A percentile compares a stretch with the other conserved stretches of the same genome.
These are phyloP conservation scores for Dioscorea dumetorum DNA, from an alignment of 106 monocot genomes.

Conservation along the genomic window DNA sequence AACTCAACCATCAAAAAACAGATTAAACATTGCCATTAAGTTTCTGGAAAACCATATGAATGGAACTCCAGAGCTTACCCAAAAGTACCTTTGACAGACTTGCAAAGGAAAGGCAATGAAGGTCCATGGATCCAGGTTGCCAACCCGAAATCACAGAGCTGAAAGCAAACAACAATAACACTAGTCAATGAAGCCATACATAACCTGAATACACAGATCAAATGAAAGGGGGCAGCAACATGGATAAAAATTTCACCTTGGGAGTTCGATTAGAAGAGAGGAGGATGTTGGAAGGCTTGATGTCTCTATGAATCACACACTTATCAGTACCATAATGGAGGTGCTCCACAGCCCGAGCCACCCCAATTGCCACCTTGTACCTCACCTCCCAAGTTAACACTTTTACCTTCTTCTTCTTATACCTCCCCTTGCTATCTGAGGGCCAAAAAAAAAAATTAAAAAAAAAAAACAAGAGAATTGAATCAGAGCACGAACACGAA, in stretches of 20 bases:
- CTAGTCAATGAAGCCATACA: conserved; percentile 5
- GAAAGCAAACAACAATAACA: conserved; percentile 7
- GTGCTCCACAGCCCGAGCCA: conserved; percentile 67
- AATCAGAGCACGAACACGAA: background rate
- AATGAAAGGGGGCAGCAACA: background rate
- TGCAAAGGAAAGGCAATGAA: conserved; percentile 83
- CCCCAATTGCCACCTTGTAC: conserved; percentile 65
- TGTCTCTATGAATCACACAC: conserved; percentile 83
- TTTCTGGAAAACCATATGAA: background rate
- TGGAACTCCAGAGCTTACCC: conserved; percentile 34
- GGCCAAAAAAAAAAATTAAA: too few relatives aligned
- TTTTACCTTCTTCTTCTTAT: conserved; percentile 23
- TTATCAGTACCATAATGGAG: conserved; percentile 59
- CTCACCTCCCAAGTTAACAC: conserved; percentile 60
- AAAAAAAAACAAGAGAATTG: background rate
- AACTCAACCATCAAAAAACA: conserved; percentile 4
- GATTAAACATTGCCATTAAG: background rate
- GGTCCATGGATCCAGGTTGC: conserved; percentile 81
- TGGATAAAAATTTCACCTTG: conserved; percentile 33
- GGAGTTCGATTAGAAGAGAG: conserved; percentile 57
- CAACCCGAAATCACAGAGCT: conserved; percentile 91
- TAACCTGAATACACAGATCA: background rate
- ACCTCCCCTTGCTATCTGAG: background rate
- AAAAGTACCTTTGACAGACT: conserved; percentile 90
- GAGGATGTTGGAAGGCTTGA: conserved; percentile 88